Conservation (phyloP, 805 yeast species). For the Sporopachydermia quercuum region DNA sequence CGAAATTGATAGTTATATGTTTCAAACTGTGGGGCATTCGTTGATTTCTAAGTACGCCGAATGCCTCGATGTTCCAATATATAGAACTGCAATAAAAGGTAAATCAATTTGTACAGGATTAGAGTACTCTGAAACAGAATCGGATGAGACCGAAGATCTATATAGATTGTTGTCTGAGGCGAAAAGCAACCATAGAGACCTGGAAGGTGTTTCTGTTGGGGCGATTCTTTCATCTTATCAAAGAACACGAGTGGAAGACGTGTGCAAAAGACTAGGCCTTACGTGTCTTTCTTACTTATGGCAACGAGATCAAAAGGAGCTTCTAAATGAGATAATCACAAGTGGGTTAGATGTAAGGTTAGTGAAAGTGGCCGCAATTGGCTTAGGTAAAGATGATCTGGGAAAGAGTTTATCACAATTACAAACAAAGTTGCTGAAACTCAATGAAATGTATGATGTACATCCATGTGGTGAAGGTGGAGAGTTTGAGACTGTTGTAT, state of each 20-base stretch:
- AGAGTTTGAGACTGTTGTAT: constrained; percentile 85
- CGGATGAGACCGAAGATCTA: constrained; percentile 85
- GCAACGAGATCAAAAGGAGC: constrained; percentile 72
- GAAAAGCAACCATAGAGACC: constrained; percentile 41
- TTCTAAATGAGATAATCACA: constrained; percentile 69
- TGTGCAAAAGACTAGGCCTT: constrained; percentile 60
- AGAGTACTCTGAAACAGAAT: constrained; percentile 51
- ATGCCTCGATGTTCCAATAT: constrained; percentile 71
- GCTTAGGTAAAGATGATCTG: constrained; percentile 50
- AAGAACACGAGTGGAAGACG: constrained; percentile 84
- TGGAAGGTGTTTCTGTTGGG: constrained; percentile 85
- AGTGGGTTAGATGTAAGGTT: constrained; percentile 62
- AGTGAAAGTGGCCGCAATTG: constrained; percentile 88
- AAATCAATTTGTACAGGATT: constrained; percentile 45
- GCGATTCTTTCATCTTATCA: constrained; percentile 95
- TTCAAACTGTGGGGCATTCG: constrained; percentile 92
- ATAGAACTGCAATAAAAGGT: constrained; percentile 51
- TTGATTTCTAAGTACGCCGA: constrained; percentile 47
- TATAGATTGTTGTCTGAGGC: constrained; percentile 36
- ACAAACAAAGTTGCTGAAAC: constrained; percentile 37
- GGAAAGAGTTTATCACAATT: constrained; percentile 53
- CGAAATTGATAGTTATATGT: constrained; percentile 92
- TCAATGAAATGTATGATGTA: constrained; percentile 59
- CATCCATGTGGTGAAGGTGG: constrained; percentile 99
- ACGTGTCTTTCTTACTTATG: constrained; percentile 67